Conservation (phyloP, 192 early-diverging fungal species). For the Thamnidium elegans region DNA sequence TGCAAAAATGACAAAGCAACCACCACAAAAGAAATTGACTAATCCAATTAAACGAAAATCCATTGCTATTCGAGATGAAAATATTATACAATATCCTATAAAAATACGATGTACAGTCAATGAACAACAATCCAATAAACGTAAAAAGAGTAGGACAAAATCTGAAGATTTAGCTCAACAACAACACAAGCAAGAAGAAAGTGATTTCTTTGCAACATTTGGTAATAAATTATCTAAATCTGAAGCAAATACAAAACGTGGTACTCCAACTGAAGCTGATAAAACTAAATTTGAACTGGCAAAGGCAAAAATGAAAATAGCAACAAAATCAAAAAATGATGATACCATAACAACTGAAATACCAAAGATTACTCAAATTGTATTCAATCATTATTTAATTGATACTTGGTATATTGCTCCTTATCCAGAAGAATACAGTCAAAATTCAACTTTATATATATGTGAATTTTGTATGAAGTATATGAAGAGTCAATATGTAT, state of each 20-base stretch:
- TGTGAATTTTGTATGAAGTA: constrained; percentile 99
- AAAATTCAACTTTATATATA: constrained; percentile 72
- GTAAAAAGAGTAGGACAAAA: neutral
- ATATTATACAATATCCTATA: neutral
- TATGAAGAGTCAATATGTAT: constrained; percentile 85
- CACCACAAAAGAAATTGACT: neutral
- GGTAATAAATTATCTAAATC: constrained; percentile 47
- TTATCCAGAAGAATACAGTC: constrained; percentile 95
- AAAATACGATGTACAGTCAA: neutral
- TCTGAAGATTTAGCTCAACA: neutral
- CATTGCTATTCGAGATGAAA: neutral
- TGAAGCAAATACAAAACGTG: constrained; percentile 52
- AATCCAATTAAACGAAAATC: neutral
- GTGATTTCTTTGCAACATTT: constrained; percentile 37
- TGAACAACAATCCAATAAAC: neutral
- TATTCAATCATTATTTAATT: constrained; percentile 79
- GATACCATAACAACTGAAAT: neutral
- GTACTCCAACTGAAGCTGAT: constrained; percentile 52
- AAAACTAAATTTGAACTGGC: constrained; percentile 52
- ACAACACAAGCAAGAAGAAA: neutral
- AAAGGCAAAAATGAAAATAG: constrained; percentile 33
- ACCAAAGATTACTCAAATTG: constrained; percentile 64
- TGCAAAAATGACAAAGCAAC: neutral
- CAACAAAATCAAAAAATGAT: constrained; percentile 11
- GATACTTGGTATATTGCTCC: constrained; percentile 94